Conservation (phyloP, 208 protist species). For the Crithidia thermophila region DNA sequence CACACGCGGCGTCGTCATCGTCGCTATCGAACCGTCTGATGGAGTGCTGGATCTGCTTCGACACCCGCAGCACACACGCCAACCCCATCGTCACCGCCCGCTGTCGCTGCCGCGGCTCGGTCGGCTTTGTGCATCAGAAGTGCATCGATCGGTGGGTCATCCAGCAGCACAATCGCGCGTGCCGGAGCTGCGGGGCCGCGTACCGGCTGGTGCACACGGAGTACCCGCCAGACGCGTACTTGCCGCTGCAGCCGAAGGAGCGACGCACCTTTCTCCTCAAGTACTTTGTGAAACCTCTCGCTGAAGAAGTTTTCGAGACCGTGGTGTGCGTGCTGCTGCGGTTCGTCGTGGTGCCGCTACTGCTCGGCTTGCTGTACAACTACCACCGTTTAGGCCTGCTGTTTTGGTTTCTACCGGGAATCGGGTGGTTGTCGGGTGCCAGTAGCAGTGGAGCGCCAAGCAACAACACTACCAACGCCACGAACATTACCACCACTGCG, state of each 20-base stretch:
- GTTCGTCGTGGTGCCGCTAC: slow-evolving; percentile 35
- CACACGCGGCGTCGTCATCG: neutral
- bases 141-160: slow-evolving; percentile 81
- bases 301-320: slow-evolving; percentile 15
- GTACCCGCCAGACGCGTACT: slow-evolving; percentile 22
- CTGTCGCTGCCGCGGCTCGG: slow-evolving; percentile 60
- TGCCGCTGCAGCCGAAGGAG: slow-evolving; percentile 13
- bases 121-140: slow-evolving; percentile 65
- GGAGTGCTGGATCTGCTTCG: slow-evolving; percentile 82
- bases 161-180: slow-evolving; percentile 40
- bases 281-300: slow-evolving; percentile 21
- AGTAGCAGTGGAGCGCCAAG: no score
- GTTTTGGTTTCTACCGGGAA: neutral
- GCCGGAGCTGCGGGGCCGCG: slow-evolving; percentile 50
- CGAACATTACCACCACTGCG: no score
- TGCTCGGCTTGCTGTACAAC: slow-evolving; percentile 33
- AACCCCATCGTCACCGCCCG: slow-evolving; percentile 57
- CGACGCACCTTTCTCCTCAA: slow-evolving; percentile 13
- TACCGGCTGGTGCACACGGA: slow-evolving; percentile 50
- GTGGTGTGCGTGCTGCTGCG: slow-evolving; percentile 15
- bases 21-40: neutral
- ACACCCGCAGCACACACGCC: slow-evolving; percentile 24
- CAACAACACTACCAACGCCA: no score
- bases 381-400: slow-evolving; percentile 13
- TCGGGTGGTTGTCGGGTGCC: no score